Conservation (phyloP, 2,329 filamentous ascomycete genomes). For the Polychaeton citri region DNA sequence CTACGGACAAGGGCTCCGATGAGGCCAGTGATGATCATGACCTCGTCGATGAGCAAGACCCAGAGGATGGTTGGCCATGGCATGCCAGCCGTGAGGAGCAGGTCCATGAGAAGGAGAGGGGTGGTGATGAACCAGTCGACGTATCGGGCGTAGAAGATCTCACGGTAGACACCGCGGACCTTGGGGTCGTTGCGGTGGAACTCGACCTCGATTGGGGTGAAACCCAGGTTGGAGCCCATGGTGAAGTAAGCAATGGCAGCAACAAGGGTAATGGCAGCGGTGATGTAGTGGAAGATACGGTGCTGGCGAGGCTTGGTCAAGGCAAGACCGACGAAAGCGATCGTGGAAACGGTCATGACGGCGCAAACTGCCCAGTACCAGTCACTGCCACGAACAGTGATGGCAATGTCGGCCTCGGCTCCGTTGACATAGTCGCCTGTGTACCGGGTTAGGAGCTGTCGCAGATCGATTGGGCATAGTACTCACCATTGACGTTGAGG, state of each 20-base stretch:
- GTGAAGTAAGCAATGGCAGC: slow-evolving; percentile 52
- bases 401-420: slow-evolving; percentile 37
- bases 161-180: slow-evolving; percentile 39
- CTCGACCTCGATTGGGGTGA: slow-evolving; percentile 49
- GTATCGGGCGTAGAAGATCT: slow-evolving; percentile 55
- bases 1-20: slow-evolving; percentile 50
- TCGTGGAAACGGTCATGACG: slow-evolving; percentile 42
- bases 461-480: neutral
- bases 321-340: slow-evolving; percentile 40
- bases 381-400: slow-evolving; percentile 47
- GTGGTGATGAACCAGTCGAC: slow-evolving; percentile 54
- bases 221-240: slow-evolving; percentile 54
- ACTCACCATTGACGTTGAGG: slow-evolving; percentile 29
- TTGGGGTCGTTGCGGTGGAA: slow-evolving; percentile 34
- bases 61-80: slow-evolving; percentile 52
- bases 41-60: slow-evolving; percentile 47
- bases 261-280: slow-evolving; percentile 43
- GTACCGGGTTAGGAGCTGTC: slow-evolving; percentile 14
- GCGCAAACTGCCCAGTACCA: slow-evolving; percentile 51
- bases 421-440: slow-evolving; percentile 35
- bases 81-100: slow-evolving; percentile 51
- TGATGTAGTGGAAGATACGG: slow-evolving; percentile 53
- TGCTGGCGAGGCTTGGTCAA: slow-evolving; percentile 41
- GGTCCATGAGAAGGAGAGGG: slow-evolving; percentile 47
- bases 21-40: slow-evolving; percentile 56